phyloP scores from a whole-genome alignment of 495 filamentous ascomycete genomes.

The Cudoniella acicularis region DNA sequence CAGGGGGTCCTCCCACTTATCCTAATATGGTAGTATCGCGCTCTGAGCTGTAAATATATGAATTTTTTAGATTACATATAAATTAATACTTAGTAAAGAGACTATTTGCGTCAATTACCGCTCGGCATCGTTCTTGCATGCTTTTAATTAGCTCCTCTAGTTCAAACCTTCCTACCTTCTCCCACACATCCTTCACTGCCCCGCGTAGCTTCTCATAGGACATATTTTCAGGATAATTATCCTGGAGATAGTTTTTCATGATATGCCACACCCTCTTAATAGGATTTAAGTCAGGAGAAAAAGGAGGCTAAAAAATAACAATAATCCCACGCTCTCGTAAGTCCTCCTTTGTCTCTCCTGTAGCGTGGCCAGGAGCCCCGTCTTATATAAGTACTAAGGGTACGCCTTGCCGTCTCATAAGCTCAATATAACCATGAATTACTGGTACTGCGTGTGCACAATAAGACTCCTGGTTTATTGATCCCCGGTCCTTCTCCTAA shows the following conservation, averaged over 20 bases:
- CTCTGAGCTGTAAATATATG: no score
- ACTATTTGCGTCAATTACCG: constrained; percentile 30
- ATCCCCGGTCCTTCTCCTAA: constrained; percentile 33
- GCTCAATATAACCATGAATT: constrained; percentile 19
- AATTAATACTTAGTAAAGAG: constrained; percentile 26
- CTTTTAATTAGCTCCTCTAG: constrained; percentile 23
- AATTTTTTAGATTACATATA: not conserved
- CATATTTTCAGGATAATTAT: constrained; percentile 14
- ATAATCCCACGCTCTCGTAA: constrained; percentile 10
- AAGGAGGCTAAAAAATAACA: constrained; percentile 25
- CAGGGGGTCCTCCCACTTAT: no score
- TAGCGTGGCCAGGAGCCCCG: constrained; percentile 17
- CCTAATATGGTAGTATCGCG: no score
- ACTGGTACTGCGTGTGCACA: constrained; percentile 20
- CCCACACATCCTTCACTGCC: constrained; percentile 26
- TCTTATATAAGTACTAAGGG: constrained; percentile 23
- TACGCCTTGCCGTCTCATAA: not conserved
- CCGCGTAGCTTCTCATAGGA: constrained; percentile 13
- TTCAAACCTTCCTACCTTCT: constrained; percentile 16
- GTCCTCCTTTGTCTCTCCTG: not conserved
- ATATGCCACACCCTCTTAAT: constrained; percentile 1
- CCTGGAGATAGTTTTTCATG: constrained; percentile 8
- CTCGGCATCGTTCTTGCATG: constrained; percentile 27
- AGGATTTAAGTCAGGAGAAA: constrained; percentile 25
- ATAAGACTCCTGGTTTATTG: constrained; percentile 22